phyloP scores from a whole-genome alignment of 805 yeast genomes.

The Priceomyces fermenticarens region DNA sequence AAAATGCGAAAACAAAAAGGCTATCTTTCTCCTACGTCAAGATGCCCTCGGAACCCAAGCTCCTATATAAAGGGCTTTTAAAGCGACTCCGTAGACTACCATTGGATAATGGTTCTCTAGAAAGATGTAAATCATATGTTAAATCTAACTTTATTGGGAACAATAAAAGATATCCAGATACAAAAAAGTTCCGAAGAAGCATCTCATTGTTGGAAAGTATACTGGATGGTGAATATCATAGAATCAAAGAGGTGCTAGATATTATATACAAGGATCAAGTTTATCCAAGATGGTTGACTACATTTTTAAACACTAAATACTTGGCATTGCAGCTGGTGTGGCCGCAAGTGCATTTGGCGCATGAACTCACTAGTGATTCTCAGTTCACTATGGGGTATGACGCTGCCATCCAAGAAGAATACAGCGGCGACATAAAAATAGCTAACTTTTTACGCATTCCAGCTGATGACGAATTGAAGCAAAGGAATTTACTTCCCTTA shows the following conservation, averaged over 20 bases:
- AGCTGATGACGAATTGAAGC: background rate
- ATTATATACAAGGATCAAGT: slow-evolving; percentile 19
- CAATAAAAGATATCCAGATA: slow-evolving; percentile 6
- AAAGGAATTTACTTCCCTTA: background rate
- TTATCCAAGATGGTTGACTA: slow-evolving; percentile 15
- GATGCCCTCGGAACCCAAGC: background rate
- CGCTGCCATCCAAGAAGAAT: slow-evolving; percentile 10
- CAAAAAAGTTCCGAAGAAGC: slow-evolving; percentile 10
- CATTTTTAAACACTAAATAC: slow-evolving; percentile 18
- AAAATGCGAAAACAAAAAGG: too few species aligned
- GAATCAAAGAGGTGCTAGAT: slow-evolving; percentile 25
- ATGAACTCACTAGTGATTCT: slow-evolving; percentile 18
- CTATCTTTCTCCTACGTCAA: too few species aligned
- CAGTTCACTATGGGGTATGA: slow-evolving; percentile 14
- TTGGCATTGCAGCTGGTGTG: slow-evolving; percentile 20
- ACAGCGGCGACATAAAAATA: slow-evolving; percentile 13
- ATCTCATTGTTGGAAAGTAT: slow-evolving; percentile 21
- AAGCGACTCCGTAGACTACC: slow-evolving; percentile 30
- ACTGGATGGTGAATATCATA: slow-evolving; percentile 24
- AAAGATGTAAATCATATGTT: slow-evolving; percentile 7
- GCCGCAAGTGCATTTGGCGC: slow-evolving; percentile 35
- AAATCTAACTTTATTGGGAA: slow-evolving; percentile 8
- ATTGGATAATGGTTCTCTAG: slow-evolving; percentile 16
- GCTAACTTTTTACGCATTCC: slow-evolving; percentile 9
- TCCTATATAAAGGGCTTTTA: slow-evolving; percentile 19